Evolutionary conservation across 1,284 basidiomycete species (phyloP), one percentile per base, ranked within the genome.

Genomic region (Sporisorium scitamineum): DNA sequence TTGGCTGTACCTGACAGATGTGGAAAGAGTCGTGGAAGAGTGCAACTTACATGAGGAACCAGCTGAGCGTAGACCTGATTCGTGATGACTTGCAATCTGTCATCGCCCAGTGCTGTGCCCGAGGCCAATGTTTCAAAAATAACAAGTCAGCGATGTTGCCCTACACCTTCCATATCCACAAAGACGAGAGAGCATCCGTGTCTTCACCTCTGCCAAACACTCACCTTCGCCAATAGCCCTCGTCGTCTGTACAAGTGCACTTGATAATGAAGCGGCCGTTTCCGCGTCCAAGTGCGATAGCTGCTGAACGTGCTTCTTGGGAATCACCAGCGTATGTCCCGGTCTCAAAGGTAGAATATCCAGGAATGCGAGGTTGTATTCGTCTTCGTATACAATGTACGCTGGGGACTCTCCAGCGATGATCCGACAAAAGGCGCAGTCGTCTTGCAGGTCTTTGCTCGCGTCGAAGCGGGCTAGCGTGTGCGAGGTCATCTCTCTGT

Each of bases 31-130:
- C 9, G 22, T 18, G 13, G 24, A 24, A 4, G 27, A 14, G 2
- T 10, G 27, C 13, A 24, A 86, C 90, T 64, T 70, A 92, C 91
- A 86, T 93, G 92, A n/a, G 90, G 90, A 3, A 93, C 91, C 7
- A 91, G 90, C 80, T 93, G 92, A 0, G 91, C 92, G 79, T 93
- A 92, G 82, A 92, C 91, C 84, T 93, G 92, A 62, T 83, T 80
- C 1, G 79, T 76, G 50, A 76, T 73, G 24, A 79, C 74, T n/a
- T 80, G 79, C 47, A 80, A 20, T n/a, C 79, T 47, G 26, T 80
- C 79, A 29, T 80, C 79, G n/a, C 59, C 70, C 10, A 80, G 58
- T 1, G 74, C 79, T 77, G 56, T 24, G 41, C 13, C 20, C 3
- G n/a, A 32, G n/a, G 22, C 29, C n/a, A 20, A 50, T 9, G 8